Conservation (phyloP, 2,329 filamentous ascomycete genomes). For the Aspergillus aculeatinus region DNA sequence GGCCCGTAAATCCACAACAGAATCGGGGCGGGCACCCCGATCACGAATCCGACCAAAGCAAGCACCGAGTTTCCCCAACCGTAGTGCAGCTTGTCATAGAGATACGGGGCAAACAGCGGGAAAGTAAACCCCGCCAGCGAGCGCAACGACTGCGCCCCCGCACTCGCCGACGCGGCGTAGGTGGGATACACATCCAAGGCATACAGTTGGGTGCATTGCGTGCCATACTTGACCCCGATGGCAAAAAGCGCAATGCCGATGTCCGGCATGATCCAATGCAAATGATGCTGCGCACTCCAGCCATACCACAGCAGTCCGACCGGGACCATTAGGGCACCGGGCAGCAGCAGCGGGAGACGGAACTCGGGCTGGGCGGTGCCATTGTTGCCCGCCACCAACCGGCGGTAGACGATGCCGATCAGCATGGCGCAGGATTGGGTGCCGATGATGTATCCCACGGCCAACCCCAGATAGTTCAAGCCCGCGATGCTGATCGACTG, state of each 20-base stretch:
- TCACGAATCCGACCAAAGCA: neutral
- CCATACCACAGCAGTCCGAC: conserved; percentile 57
- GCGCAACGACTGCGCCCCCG: conserved; percentile 31
- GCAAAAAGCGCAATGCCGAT: conserved; percentile 53
- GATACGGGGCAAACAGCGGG: conserved; percentile 6
- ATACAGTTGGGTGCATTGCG: conserved; percentile 42
- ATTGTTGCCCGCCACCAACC: conserved; percentile 46
- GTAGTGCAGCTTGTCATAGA: neutral
- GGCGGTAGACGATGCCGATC: conserved; percentile 50
- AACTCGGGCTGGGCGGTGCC: conserved; percentile 54
- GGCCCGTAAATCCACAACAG: neutral
- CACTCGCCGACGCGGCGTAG: conserved; percentile 39
- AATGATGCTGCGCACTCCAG: conserved; percentile 50
- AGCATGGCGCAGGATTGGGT: conserved; percentile 49
- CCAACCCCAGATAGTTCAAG: conserved; percentile 62
- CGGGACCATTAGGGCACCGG: conserved; percentile 51
- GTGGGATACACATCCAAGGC: conserved; percentile 40
- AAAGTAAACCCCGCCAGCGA: conserved; percentile 5
- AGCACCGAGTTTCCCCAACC: conserved; percentile 5
- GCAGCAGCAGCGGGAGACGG: conserved; percentile 58
- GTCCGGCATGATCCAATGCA: conserved; percentile 56
- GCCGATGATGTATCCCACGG: conserved; percentile 59
- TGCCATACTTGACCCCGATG: conserved; percentile 29
- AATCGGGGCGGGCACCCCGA: neutral
- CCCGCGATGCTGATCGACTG: conserved; percentile 58